phyloP scores from a whole-genome alignment of 1,284 basidiomycete species.

The Ganoderma lucidum region DNA sequence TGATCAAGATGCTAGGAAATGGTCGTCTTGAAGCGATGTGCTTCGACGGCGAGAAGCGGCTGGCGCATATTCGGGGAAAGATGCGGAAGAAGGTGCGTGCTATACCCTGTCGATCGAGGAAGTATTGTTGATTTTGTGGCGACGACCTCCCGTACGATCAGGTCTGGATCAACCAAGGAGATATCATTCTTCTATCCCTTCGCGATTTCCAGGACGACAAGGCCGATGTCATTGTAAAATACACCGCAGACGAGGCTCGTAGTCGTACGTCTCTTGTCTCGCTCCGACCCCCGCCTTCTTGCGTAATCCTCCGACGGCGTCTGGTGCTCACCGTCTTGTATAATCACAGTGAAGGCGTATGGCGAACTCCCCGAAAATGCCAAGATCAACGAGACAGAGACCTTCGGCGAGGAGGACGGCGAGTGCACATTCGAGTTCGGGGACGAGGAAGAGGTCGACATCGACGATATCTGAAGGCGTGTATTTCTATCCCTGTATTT shows the following conservation, averaged over 20 bases:
- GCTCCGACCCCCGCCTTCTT: neutral
- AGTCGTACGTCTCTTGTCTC: constrained; percentile 60
- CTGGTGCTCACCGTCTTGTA: constrained; percentile 13
- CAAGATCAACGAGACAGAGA: constrained; percentile 98
- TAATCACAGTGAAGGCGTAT: constrained; percentile 86
- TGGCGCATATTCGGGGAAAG: constrained; percentile 98
- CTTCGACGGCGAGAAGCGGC: constrained; percentile 98
- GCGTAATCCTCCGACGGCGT: neutral
- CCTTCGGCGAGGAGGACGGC: constrained; percentile 90
- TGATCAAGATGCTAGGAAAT: constrained; percentile 99
- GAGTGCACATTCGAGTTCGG: constrained; percentile 91
- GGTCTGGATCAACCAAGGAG: constrained; percentile 99
- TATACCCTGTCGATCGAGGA: neutral
- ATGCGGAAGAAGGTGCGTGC: constrained; percentile 95
- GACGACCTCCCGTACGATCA: constrained; percentile 42
- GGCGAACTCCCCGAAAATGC: constrained; percentile 98
- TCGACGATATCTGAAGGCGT: constrained; percentile 72
- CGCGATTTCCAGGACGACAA: constrained; percentile 99
- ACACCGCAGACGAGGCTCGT: constrained; percentile 94
- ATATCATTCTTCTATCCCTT: constrained; percentile 95
- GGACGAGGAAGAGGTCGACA: constrained; percentile 85
- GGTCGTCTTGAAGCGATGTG: constrained; percentile 97
- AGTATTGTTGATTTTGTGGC: constrained; percentile 7
- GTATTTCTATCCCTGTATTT: constrained; percentile 40
- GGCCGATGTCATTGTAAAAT: constrained; percentile 99